phyloP scores from a whole-genome alignment of 78 protist species.

The Salpingoeca rosetta region DNA sequence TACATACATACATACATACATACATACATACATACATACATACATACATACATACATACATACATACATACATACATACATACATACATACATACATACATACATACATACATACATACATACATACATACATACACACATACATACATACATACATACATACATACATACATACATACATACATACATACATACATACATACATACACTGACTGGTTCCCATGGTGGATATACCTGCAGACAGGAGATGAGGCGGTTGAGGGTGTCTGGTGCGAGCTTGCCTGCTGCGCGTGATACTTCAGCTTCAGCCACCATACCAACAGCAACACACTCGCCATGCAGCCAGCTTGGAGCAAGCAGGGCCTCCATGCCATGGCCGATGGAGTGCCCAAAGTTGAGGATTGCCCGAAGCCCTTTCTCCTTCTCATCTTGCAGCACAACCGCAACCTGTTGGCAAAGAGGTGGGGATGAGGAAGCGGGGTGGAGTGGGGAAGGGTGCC shows the following conservation, averaged over 20 bases:
- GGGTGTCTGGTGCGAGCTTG: slow-evolving; percentile 8
- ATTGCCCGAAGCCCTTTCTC: slow-evolving; percentile 56
- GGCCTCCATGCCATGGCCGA: slow-evolving; percentile 75
- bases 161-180: too few relatives aligned
- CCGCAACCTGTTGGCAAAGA: background rate
- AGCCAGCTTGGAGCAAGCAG: slow-evolving; percentile 15
- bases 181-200: too few relatives aligned
- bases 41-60: too few relatives aligned
- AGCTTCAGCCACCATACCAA: slow-evolving; percentile 47
- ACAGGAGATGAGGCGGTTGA: slow-evolving; percentile 4
- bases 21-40: too few relatives aligned
- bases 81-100: too few relatives aligned
- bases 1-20: too few relatives aligned
- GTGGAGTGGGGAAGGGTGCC: background rate
- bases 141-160: too few relatives aligned
- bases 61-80: too few relatives aligned
- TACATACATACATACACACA: too few relatives aligned
- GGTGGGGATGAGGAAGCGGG: background rate
- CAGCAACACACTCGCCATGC: slow-evolving; percentile 64
- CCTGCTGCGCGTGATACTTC: slow-evolving; percentile 33
- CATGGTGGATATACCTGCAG: background rate
- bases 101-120: too few relatives aligned
- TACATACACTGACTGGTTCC: too few relatives aligned
- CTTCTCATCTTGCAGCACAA: slow-evolving; percentile 53
- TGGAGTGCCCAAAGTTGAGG: slow-evolving; percentile 72